Evolutionary conservation across 2,329 filamentous ascomycete species (phyloP), one percentile per base, ranked within the genome.

Genomic region (Septoria petroselini): DNA sequence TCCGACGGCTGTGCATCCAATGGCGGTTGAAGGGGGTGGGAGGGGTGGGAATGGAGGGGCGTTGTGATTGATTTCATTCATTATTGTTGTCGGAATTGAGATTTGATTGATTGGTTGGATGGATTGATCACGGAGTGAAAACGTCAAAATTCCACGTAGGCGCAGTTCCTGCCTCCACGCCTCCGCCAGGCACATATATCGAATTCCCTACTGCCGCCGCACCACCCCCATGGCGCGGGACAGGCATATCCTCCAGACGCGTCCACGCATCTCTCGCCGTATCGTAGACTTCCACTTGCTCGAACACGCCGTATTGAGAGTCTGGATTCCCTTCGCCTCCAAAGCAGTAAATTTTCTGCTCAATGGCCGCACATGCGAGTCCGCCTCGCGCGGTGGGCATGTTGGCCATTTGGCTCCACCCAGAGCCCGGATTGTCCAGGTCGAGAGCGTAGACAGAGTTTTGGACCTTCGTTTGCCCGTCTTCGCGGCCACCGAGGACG

Each of bases 1-100:
- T 53, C 62, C 65, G 39, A 54, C 66, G 31, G 63, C 53, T 14
- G 35, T 51, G 12, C 48, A 51, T 33, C 48, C 48, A 3, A 37
- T 51, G 41, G 31, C 40, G 17, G 45, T 46, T 23, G 29, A 18
- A 9, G 43, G 43, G 2, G 40, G 41, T 25, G 48, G 48, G 17
- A 21, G 17, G 11, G 38, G 38, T 21, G 48, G 48, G 18, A 51
- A 51, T 27, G 48, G 48, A 31, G 48, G 48, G 2, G 37, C 46
- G 9, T 27, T 19, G 12, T 17, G 11, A 29, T 38, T 17, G 25
- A 29, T 15, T 4, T 21, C 2, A 23, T 7, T 30, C 4, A 4
- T 2, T 15, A 17, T 35, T 21, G 14, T 14, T 14, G 11, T 15
- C 21, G 30, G 14, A 33, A 35, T 35, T 35, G n/a, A 35, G 33